Evolutionary conservation across 352 stramenopile genomes (phyloP).

Genomic region (Nothophytophthora sp.): DNA sequence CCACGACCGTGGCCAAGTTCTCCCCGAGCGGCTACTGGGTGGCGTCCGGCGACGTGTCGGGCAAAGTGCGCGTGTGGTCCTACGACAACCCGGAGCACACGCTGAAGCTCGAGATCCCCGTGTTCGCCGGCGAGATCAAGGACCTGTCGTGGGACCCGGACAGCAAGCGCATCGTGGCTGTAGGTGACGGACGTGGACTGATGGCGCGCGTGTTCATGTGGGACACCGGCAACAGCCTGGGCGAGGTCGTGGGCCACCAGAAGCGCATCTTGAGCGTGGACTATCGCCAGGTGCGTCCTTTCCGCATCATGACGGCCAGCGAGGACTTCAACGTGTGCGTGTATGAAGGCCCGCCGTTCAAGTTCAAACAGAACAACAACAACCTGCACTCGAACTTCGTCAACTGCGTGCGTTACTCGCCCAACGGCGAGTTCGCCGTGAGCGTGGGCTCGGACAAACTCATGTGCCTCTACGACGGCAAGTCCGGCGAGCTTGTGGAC

Average conservation of each 20-base stretch:
- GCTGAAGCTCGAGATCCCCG: slow-evolving; percentile 93
- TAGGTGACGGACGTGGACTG: slow-evolving; percentile 81
- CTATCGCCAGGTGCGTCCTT: slow-evolving; percentile 94
- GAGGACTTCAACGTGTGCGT: slow-evolving; percentile 97
- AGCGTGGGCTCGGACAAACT: slow-evolving; percentile 95
- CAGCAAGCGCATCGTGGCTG: slow-evolving; percentile 93
- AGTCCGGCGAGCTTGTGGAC: slow-evolving; percentile 80
- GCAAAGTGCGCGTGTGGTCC: slow-evolving; percentile 95
- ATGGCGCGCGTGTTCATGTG: slow-evolving; percentile 94
- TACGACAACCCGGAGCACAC: slow-evolving; percentile 97
- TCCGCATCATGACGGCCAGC: slow-evolving; percentile 94
- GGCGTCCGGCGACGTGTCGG: slow-evolving; percentile 87
- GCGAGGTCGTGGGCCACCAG: slow-evolving; percentile 94
- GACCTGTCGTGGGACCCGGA: slow-evolving; percentile 96
- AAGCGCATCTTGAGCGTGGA: slow-evolving; percentile 93
- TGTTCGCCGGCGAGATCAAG: slow-evolving; percentile 91
- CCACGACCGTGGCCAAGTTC: slow-evolving; percentile 93
- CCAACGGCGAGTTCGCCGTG: slow-evolving; percentile 87
- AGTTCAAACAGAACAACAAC: slow-evolving; percentile 94
- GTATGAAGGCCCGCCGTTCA: slow-evolving; percentile 96
- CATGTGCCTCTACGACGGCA: slow-evolving; percentile 96
- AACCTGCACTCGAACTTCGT: slow-evolving; percentile 95
- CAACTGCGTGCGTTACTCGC: slow-evolving; percentile 95
- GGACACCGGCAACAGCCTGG: slow-evolving; percentile 96
- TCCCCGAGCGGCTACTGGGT: slow-evolving; percentile 96